Evolutionary conservation across 176 grass and related monocot species (phyloP).

Genomic region (Bromus sterilis): DNA sequence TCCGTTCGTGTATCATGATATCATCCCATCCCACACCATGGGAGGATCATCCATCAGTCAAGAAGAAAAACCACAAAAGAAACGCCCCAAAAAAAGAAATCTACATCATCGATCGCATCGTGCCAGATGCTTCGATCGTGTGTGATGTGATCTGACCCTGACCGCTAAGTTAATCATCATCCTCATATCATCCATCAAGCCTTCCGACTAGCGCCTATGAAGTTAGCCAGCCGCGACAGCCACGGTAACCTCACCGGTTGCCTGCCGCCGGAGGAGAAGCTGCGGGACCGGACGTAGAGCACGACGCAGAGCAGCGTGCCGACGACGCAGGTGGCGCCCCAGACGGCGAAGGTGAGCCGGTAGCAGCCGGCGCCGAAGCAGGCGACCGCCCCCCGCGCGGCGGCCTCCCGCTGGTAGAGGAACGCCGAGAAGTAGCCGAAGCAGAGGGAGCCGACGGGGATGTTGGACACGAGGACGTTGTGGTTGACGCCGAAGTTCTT

Average conservation of each 20-base stretch:
- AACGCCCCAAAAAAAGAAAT: neutral
- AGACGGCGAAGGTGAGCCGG: slow-evolving; percentile 57
- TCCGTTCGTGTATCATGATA: no score
- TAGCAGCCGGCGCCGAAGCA: slow-evolving; percentile 72
- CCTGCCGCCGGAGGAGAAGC: slow-evolving; percentile 31
- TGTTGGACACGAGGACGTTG: slow-evolving; percentile 87
- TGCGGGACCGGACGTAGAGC: slow-evolving; percentile 56
- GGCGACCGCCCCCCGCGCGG: slow-evolving; percentile 25
- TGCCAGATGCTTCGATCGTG: slow-evolving; percentile 19
- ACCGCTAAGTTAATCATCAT: neutral
- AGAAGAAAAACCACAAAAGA: neutral
- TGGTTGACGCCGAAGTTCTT: slow-evolving; percentile 95
- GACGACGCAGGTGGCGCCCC: slow-evolving; percentile 59
- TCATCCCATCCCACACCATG: slow-evolving; percentile 10
- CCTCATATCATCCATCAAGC: neutral
- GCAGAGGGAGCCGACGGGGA: slow-evolving; percentile 81
- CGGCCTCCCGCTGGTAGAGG: slow-evolving; percentile 65
- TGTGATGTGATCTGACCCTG: neutral
- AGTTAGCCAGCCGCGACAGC: slow-evolving; percentile 34
- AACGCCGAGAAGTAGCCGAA: slow-evolving; percentile 84
- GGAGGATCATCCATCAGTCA: slow-evolving; percentile 35
- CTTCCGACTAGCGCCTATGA: slow-evolving; percentile 13
- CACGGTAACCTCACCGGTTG: slow-evolving; percentile 19
- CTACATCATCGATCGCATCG: slow-evolving; percentile 17
- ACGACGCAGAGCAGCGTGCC: slow-evolving; percentile 62